Conservation (phyloP, 805 yeast species). For the Candida lessepsii region DNA sequence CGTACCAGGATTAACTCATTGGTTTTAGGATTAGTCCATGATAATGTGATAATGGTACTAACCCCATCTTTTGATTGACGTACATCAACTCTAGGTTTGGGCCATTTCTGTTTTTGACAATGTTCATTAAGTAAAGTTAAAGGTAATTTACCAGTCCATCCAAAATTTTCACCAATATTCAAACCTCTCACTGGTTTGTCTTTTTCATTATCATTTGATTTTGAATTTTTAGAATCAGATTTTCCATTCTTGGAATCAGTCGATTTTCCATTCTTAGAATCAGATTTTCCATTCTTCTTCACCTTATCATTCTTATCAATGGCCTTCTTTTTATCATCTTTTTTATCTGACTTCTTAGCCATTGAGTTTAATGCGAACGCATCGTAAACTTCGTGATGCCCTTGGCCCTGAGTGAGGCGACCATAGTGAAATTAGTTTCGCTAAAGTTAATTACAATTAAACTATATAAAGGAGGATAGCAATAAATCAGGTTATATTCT, state of each 20-base stretch:
- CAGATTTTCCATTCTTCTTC: conserved; percentile 7
- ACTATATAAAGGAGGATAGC: no score
- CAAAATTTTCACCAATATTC: conserved; percentile 54
- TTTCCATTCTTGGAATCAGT: conserved; percentile 3
- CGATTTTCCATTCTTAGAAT: no score
- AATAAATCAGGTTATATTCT: no score
- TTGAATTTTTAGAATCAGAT: neutral
- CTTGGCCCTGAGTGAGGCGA: no score
- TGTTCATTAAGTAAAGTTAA: conserved; percentile 81
- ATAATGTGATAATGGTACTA: conserved; percentile 61
- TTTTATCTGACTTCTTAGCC: conserved; percentile 11
- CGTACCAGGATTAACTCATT: conserved; percentile 59
- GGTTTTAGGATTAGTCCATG: conserved; percentile 80
- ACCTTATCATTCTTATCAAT: conserved; percentile 10
- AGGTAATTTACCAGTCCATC: conserved; percentile 96
- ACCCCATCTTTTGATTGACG: conserved; percentile 48
- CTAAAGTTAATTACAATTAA: no score
- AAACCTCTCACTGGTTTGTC: conserved; percentile 40
- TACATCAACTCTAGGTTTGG: conserved; percentile 78
- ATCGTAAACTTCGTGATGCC: no score
- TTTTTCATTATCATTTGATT: neutral
- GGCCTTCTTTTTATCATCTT: neutral
- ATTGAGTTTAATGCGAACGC: no score
- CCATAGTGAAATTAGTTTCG: no score
- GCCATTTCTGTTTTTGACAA: conserved; percentile 89